Base-by-base conservation (phyloP, 257 asterid genomes). In the Apocynum venetum region DNA sequence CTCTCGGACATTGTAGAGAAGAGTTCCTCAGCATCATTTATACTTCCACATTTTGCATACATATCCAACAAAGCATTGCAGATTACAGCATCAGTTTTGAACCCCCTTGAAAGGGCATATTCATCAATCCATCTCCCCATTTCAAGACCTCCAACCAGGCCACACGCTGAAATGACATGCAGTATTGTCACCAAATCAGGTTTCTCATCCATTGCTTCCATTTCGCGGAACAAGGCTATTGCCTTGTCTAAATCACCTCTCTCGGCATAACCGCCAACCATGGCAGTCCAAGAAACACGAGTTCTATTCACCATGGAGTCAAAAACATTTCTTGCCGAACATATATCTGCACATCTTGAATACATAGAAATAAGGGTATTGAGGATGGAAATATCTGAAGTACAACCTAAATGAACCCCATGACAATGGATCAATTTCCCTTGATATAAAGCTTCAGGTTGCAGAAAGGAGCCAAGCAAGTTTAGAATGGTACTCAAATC, bases 41-140 rank as follows among this genome's bases (percentile, higher is more conserved):
- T 36, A 84, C 91, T 87, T 57, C 97, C 96, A 77, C 96, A 89
- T 80, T 91, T 93, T 1, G 84, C 79, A 48, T 91, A 91, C 98
- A 91, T 93, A 79, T 91, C 97, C 57, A 91, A 8, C 78, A 93
- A 79, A 1, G 95, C 93, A 71, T 89, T 89, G 69, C 89, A 85
- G 9, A 90, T 81, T 83, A 75, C 84, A 6, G 80, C 70, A 75
- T 90, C 83, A 9, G 80, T 80, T 77, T 82, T 88, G 20, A 89
- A 80, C 65, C 93, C 90, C 56, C 77, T 87, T 40, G 88, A 81
- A 14, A 81, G 25, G 43, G 84, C 61, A 79, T 86, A 86, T 52
- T 76, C 79, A 35, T 89, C 91, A 1, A 92, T 74, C 87, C 90
- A 87, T 86, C 82, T 89, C 74, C 97, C 97, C 10, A 75, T 76